Conservation (phyloP, 2,329 filamentous ascomycete species). For the Diaporthe australafricana region DNA sequence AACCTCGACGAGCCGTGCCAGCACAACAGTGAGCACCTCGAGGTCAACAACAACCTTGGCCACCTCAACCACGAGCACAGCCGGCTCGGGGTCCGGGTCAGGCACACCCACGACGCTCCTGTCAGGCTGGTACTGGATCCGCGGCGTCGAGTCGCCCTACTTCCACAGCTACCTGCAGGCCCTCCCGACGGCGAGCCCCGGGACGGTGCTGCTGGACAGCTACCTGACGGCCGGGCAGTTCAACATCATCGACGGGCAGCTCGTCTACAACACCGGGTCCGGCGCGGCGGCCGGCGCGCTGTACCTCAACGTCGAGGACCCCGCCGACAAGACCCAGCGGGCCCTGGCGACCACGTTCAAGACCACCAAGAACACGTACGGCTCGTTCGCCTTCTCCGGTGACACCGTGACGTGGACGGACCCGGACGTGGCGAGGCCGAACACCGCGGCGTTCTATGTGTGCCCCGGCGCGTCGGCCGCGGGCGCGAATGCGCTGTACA, state of each 20-base stretch:
- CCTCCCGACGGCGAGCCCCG: slow-evolving; percentile 49
- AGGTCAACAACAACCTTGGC: slow-evolving; percentile 32
- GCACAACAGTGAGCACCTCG: slow-evolving; percentile 2
- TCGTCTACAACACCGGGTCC: slow-evolving; percentile 56
- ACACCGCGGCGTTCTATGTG: slow-evolving; percentile 66
- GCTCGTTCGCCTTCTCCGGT: slow-evolving; percentile 64
- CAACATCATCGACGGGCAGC: slow-evolving; percentile 62
- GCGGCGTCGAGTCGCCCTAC: slow-evolving; percentile 64
- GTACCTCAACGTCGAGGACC: slow-evolving; percentile 57
- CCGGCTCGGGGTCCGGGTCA: slow-evolving; percentile 14
- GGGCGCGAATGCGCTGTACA: slow-evolving; percentile 57
- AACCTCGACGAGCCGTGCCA: not conserved
- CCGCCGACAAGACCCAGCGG: slow-evolving; percentile 54
- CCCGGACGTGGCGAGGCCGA: slow-evolving; percentile 58
- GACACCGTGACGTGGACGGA: slow-evolving; percentile 65
- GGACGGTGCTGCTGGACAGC: slow-evolving; percentile 58
- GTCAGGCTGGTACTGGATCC: slow-evolving; percentile 63
- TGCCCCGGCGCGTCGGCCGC: slow-evolving; percentile 46
- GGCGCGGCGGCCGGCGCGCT: slow-evolving; percentile 46
- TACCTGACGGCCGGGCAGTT: slow-evolving; percentile 65
- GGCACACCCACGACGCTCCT: slow-evolving; percentile 52
- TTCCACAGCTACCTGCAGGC: slow-evolving; percentile 63
- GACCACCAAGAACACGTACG: slow-evolving; percentile 60
- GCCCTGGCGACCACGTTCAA: slow-evolving; percentile 61
- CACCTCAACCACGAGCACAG: slow-evolving; percentile 27